A percentile compares a stretch with the other conserved stretches of the same genome.
Evolutionary conservation across 2,329 filamentous ascomycete species (phyloP).

Genomic region (Paramyrothecium roridum): DNA sequence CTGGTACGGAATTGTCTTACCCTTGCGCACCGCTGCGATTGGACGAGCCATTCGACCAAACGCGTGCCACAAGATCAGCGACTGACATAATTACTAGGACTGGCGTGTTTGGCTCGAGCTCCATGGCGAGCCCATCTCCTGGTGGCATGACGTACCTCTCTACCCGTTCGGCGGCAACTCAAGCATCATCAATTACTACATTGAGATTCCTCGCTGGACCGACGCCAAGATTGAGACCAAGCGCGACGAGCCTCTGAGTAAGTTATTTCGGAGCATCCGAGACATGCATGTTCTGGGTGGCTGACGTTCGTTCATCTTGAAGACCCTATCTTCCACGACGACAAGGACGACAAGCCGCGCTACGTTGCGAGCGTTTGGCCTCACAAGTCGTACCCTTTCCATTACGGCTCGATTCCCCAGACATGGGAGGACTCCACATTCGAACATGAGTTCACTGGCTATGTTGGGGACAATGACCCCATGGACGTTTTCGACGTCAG

Average conservation of each 20-base stretch:
- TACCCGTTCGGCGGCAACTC: conserved; percentile 30
- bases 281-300: neutral
- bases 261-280: conserved; percentile 1
- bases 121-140: conserved; percentile 34
- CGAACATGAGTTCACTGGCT: conserved; percentile 32
- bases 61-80: too few relatives aligned
- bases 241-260: conserved; percentile 35
- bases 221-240: conserved; percentile 37
- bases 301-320: neutral
- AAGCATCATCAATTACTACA: conserved; percentile 32
- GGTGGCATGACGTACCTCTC: conserved; percentile 38
- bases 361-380: conserved; percentile 40
- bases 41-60: too few relatives aligned
- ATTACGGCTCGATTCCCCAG: conserved; percentile 40
- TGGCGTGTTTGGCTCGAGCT: conserved; percentile 38
- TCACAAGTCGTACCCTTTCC: conserved; percentile 39
- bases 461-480: conserved; percentile 37
- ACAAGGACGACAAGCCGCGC: conserved; percentile 28
- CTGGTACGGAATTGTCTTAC: conserved; percentile 15
- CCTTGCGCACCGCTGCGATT: too few relatives aligned
- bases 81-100: conserved; percentile 19
- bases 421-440: conserved; percentile 41
- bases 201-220: conserved; percentile 39
- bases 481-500: conserved; percentile 37
- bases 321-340: conserved; percentile 40